phyloP scores from a whole-genome alignment of 768 basidiomycete species.

The Russula dissimulans region DNA sequence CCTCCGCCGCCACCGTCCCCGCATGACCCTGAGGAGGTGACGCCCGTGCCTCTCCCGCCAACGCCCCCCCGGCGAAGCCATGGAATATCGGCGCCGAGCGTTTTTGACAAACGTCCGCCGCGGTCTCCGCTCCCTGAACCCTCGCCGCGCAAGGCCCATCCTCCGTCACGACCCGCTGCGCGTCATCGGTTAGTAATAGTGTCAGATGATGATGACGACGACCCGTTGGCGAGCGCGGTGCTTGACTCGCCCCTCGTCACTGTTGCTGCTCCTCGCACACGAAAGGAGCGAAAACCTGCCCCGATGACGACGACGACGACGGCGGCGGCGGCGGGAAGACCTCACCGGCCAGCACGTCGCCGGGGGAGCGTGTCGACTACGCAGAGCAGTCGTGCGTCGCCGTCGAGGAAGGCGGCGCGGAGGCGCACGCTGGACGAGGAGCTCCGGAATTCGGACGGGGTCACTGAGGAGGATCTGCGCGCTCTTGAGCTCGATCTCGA shows the following conservation, averaged over 20 bases:
- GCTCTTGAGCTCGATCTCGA: constrained; percentile 33
- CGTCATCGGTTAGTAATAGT: neutral
- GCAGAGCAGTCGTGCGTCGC: neutral
- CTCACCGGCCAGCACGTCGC: neutral
- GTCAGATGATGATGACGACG: constrained; percentile 2
- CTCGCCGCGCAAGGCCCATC: constrained; percentile 45
- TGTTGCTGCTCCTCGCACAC: neutral
- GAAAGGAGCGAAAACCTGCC: neutral
- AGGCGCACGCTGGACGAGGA: constrained; percentile 63
- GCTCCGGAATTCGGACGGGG: constrained; percentile 36
- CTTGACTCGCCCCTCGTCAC: neutral
- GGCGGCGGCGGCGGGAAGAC: neutral
- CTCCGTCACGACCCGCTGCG: constrained; percentile 38
- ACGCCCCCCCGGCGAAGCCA: neutral
- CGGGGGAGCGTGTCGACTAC: neutral
- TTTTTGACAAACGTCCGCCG: constrained; percentile 54
- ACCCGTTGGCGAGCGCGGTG: constrained; percentile 5
- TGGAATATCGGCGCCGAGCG: constrained; percentile 15
- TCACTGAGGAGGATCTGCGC: constrained; percentile 25
- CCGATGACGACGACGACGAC: neutral
- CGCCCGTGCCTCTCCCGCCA: neutral
- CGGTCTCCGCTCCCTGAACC: constrained; percentile 51
- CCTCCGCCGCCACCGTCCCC: neutral
- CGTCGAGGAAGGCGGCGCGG: constrained; percentile 23
- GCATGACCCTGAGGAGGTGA: neutral